Base-by-base conservation (phyloP, 2,329 filamentous ascomycete genomes). In the Aspergillus sclerotialis region DNA sequence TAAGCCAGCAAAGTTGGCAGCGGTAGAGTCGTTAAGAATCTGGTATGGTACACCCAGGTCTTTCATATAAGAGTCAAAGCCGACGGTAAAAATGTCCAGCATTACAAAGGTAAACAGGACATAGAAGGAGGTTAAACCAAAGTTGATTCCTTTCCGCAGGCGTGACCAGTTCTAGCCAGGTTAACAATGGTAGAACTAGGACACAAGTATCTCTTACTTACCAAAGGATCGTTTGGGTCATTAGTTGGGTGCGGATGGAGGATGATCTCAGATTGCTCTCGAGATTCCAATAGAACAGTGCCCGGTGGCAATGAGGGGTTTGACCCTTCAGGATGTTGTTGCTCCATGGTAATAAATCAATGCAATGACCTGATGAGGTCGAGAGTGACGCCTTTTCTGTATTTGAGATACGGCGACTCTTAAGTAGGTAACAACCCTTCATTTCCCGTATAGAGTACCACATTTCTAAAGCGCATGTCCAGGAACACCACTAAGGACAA, bases 201-300 rank as follows among this genome's bases (percentile, higher is more conserved):
- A 13, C 16, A 17, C 5, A 10, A 1, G 3, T 30, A 1, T n/a
- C 2, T n/a, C 30, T 2, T 12, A 15, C 30, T 11, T 14, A 44
- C 42, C 32, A 45, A 23, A 4, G 42, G 42, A 21, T 50, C 49
- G 34, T 55, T 52, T 0, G 52, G 48, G 11, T 53, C 49, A 25
- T 27, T 36, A 3, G 42, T 38, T 23, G 42, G 40, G 11, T 31
- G 34, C 3, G 42, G 42, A 5, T 42, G 30, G 2, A 43, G 42
- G 4, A 38, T 24, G n/a, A 45, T 19, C 16, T 32, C n/a, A n/a
- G n/a, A n/a, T n/a, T n/a, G n/a, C n/a, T n/a, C n/a, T n/a, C n/a
- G n/a, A n/a, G n/a, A n/a, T n/a, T n/a, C n/a, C n/a, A n/a, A n/a
- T n/a, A n/a, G n/a, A n/a, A n/a, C n/a, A n/a, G n/a, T n/a, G n/a